Percentiles rank a stretch among this genome's conserved stretches.
These are phyloP conservation scores for Hypoxylon intermedium DNA, from an alignment of 495 filamentous ascomycete genomes.

Conservation along the genomic window DNA sequence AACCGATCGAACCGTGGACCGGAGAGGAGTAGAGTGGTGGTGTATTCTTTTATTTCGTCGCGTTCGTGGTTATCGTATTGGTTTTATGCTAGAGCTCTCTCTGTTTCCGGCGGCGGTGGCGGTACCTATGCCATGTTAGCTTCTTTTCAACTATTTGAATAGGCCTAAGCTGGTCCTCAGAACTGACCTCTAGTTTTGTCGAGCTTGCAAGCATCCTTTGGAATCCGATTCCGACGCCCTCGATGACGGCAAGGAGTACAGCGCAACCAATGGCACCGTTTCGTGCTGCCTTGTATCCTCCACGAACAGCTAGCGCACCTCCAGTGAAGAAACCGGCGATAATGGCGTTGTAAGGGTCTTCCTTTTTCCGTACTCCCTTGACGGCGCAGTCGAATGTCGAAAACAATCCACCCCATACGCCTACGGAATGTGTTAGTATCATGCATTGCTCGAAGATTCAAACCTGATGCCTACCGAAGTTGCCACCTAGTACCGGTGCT, in stretches of 20 bases:
- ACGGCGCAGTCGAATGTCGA: slow-evolving; percentile 96
- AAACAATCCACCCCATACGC: slow-evolving; percentile 93
- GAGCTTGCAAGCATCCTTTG: slow-evolving; percentile 94
- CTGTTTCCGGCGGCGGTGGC: slow-evolving; percentile 46
- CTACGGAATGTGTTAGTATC: slow-evolving; percentile 5
- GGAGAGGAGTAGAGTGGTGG: slow-evolving; percentile 51
- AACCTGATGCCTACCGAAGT: slow-evolving; percentile 70
- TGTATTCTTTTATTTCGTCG: slow-evolving; percentile 16
- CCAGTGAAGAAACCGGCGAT: slow-evolving; percentile 97
- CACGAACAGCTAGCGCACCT: slow-evolving; percentile 86
- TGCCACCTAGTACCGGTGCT: slow-evolving; percentile 93
- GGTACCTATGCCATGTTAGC: slow-evolving; percentile 41
- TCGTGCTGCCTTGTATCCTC: slow-evolving; percentile 83
- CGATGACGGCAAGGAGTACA: slow-evolving; percentile 91
- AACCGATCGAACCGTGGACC: slow-evolving; percentile 31
- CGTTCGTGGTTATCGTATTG: slow-evolving; percentile 23
- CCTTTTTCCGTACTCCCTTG: slow-evolving; percentile 93
- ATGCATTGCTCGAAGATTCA: not conserved
- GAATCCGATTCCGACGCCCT: slow-evolving; percentile 96
- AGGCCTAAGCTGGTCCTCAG: not conserved
- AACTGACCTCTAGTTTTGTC: slow-evolving; percentile 79
- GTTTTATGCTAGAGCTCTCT: slow-evolving; percentile 49
- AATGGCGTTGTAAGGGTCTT: slow-evolving; percentile 96
- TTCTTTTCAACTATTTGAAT: not conserved
- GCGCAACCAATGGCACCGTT: slow-evolving; percentile 97